These are phyloP conservation scores for Plasmodium vinckei DNA, from an alignment of 169 alveolate genomes.

Conservation along the genomic window DNA sequence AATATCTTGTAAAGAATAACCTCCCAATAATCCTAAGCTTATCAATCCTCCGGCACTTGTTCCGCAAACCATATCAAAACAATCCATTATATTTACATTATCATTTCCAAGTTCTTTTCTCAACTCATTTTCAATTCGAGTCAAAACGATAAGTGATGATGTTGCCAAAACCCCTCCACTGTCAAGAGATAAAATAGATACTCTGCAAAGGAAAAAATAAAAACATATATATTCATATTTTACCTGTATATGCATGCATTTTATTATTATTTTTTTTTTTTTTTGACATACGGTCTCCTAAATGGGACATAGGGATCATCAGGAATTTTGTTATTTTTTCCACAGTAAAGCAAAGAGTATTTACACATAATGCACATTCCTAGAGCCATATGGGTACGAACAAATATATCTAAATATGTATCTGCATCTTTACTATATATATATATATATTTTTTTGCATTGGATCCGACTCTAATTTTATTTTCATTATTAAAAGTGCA, in stretches of 20 bases:
- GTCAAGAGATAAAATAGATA: slow-evolving; percentile 85
- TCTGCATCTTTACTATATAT: slow-evolving; percentile 15
- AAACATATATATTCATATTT: background rate
- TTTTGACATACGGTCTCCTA: slow-evolving; percentile 40
- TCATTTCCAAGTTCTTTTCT: slow-evolving; percentile 77
- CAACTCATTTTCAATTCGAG: slow-evolving; percentile 80
- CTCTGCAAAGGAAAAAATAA: slow-evolving; percentile 44
- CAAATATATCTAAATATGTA: slow-evolving; percentile 22
- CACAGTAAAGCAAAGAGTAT: slow-evolving; percentile 44
- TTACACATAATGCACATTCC: slow-evolving; percentile 58
- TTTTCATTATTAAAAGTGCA: slow-evolving; percentile 50
- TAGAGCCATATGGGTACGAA: slow-evolving; percentile 48
- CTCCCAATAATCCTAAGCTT: slow-evolving; percentile 83
- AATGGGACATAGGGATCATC: slow-evolving; percentile 49
- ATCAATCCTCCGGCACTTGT: slow-evolving; percentile 88
- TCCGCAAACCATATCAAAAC: slow-evolving; percentile 86
- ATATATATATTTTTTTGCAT: slow-evolving; percentile 33
- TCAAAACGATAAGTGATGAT: slow-evolving; percentile 80
- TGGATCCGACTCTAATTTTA: slow-evolving; percentile 42
- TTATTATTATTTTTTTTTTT: background rate
- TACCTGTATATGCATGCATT: background rate
- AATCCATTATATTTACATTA: slow-evolving; percentile 80
- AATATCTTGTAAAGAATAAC: slow-evolving; percentile 78
- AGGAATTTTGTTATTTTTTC: slow-evolving; percentile 50
- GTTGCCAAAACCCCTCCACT: slow-evolving; percentile 86